These are phyloP conservation scores for Solanum virginianum DNA, from an alignment of 257 asterid genomes.

Conservation along the genomic window DNA sequence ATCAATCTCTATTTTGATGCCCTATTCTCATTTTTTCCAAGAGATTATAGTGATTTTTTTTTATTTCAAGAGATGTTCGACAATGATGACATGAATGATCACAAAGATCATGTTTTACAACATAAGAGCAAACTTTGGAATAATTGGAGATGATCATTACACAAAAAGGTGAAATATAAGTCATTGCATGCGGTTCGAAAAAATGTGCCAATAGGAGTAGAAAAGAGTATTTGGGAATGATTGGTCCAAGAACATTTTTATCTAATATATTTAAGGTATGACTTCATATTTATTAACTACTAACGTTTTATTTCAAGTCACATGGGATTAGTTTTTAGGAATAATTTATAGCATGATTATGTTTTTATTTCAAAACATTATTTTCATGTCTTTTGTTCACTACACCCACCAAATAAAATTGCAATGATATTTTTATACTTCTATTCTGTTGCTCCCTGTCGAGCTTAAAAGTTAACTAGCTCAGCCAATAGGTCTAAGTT, in stretches of 20 bases:
- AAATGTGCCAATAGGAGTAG: not conserved
- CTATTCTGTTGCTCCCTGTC: not conserved
- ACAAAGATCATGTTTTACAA: not conserved
- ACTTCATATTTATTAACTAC: not conserved
- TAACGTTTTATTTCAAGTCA: not conserved
- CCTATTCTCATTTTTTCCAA: not conserved
- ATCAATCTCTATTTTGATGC: not conserved
- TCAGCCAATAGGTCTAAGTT: not conserved
- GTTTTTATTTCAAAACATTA: not conserved
- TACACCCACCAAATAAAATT: not conserved
- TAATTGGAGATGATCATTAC: not conserved
- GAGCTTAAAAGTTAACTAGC: not conserved
- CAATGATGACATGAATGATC: not conserved
- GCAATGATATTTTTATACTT: not conserved
- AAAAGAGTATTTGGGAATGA: not conserved
- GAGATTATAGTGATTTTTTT: not conserved
- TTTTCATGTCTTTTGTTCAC: not conserved
- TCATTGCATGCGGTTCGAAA: not conserved
- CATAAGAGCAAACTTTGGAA: not conserved
- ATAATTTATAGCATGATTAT: not conserved
- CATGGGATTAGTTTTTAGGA: not conserved
- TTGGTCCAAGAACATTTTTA: not conserved
- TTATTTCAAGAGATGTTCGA: not conserved
- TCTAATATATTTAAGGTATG: not conserved
- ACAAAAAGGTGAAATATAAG: not conserved